These are phyloP conservation scores for Agroathelia rolfsii DNA, from an alignment of 1,284 basidiomycete genomes.

Conservation along the genomic window DNA sequence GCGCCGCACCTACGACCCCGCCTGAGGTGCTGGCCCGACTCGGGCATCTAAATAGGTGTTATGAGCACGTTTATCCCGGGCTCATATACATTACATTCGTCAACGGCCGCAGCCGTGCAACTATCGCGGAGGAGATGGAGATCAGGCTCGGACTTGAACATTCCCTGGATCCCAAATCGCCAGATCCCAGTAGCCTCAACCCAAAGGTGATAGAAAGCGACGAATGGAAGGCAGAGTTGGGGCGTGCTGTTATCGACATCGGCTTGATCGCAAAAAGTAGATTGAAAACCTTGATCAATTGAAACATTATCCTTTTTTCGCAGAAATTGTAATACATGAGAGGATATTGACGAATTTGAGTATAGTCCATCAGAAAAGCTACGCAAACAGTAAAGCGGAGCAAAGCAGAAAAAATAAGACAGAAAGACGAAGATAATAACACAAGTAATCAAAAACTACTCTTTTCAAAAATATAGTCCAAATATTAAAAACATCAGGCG, in stretches of 20 bases:
- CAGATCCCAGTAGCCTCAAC: slow-evolving; percentile 26
- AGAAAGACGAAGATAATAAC: no score
- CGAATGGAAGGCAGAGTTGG: slow-evolving; percentile 55
- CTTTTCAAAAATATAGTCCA: slow-evolving; percentile 26
- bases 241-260: slow-evolving; percentile 64
- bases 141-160: slow-evolving; percentile 42
- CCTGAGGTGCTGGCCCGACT: slow-evolving; percentile 58
- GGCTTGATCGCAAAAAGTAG: slow-evolving; percentile 69
- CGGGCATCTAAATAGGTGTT: slow-evolving; percentile 63
- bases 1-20: slow-evolving; percentile 32
- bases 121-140: slow-evolving; percentile 76
- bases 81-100: slow-evolving; percentile 88
- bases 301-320: slow-evolving; percentile 6
- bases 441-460: no score
- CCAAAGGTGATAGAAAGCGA: slow-evolving; percentile 31
- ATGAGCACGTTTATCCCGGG: slow-evolving; percentile 65
- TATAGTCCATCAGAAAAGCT: not conserved
- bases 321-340: not conserved
- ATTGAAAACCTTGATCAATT: slow-evolving; percentile 31
- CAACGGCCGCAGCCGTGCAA: slow-evolving; percentile 66
- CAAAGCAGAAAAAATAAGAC: no score
- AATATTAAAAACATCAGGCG: slow-evolving; percentile 38
- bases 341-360: not conserved
- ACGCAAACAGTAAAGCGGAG: no score
- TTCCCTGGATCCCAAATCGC: slow-evolving; percentile 34